Base-by-base conservation (phyloP, 306 rosid species). In the Ormosia emarginata region DNA sequence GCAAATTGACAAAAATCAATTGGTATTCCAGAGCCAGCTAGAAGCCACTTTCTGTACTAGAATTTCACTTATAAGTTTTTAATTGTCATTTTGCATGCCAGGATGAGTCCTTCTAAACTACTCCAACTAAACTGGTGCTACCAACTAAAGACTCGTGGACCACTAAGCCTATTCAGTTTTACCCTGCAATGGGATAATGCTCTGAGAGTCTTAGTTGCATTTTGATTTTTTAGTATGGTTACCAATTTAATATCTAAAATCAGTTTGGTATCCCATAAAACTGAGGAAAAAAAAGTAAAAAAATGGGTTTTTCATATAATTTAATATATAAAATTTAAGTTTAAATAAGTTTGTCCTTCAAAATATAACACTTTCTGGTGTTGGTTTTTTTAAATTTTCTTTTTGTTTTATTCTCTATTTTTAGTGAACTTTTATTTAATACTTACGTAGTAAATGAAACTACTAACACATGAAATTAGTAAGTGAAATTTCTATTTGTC, bases 21-120 rank as follows among this genome's bases (percentile, higher is more conserved):
- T 66, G 12, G 52, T 30, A 72, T 71, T 50, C 56, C 17, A 61
- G 36, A 53, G 68, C 71, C 76, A 72, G 87, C 83, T 79, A 72
- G 32, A 72, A 79, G 17, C 63, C 74, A 81, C 79, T 81, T 58
- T 67, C 2, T 49, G 71, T 50, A 29, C 58, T 74, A 33, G 46
- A 74, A 56, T 46, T 57, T 47, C 72, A 79, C 44, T 40, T 9
- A 30, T 39, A 77, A 73, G 53, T 30, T 77, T 43, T 41, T n/a
- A 64, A 2, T 73, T 77, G 59, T 74, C 83, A 63, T 77, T 74
- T 84, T 65, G 36, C 46, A 64, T 72, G 3, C 29, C 49, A 47
- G 17, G 41, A 72, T 56, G 37, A 62, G 11, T 66, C 75, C 58
- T 57, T 71, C 49, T 66, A 68, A 73, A 40, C 34, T 18, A 36